Conservation (phyloP, 176 grass and related monocot species). For the Triticum turgidum region DNA sequence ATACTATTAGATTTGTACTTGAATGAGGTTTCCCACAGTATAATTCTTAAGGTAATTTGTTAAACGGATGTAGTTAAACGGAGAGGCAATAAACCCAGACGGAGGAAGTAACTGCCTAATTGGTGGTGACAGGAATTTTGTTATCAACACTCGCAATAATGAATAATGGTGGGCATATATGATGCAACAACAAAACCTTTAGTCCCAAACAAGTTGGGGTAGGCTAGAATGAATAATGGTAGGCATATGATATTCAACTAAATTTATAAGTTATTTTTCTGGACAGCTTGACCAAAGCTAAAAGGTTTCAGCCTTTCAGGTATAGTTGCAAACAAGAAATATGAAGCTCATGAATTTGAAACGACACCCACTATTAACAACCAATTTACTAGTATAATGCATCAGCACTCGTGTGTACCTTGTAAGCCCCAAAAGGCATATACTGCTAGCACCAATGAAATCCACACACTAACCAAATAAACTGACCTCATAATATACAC, state of each 20-base stretch:
- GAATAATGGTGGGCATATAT: neutral
- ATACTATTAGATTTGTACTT: neutral
- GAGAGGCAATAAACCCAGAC: too few relatives aligned
- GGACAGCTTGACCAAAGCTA: neutral
- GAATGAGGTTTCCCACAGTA: neutral
- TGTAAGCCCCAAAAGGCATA: slow-evolving; percentile 26
- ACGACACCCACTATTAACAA: neutral
- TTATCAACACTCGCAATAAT: neutral
- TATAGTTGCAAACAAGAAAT: neutral
- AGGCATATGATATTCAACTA: neutral
- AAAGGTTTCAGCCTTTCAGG: neutral
- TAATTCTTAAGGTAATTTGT: neutral
- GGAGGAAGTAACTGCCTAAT: slow-evolving; percentile 1
- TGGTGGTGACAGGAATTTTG: neutral
- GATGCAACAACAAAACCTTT: too few relatives aligned
- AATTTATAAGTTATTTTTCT: neutral
- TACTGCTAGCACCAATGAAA: slow-evolving; percentile 11
- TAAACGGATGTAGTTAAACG: too few relatives aligned
- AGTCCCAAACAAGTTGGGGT: too few relatives aligned
- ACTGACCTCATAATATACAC: slow-evolving; percentile 20
- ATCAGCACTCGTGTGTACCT: neutral
- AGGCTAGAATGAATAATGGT: too few relatives aligned
- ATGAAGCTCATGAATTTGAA: neutral
- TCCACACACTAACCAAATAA: neutral
- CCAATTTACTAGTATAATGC: neutral